These are phyloP conservation scores for Scenedesmus sp. DNA, from an alignment of 163 green algal species.

Conservation along the genomic window DNA sequence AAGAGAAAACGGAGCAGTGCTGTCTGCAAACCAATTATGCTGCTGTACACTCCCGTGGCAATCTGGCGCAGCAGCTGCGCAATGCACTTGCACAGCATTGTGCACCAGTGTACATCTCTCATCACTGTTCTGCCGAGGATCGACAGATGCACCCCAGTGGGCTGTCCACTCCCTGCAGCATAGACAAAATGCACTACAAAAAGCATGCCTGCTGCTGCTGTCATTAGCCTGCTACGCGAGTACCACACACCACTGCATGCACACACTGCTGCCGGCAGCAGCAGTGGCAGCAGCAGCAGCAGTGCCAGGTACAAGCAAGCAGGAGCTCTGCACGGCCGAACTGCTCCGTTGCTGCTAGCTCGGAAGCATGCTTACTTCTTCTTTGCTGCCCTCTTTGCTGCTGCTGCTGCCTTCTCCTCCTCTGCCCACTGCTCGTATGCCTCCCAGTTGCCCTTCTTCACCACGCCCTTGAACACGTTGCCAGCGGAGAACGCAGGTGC, in stretches of 20 bases:
- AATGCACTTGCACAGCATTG: not conserved
- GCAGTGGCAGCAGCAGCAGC: not conserved
- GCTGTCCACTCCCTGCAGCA: not conserved
- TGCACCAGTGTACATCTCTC: not conserved
- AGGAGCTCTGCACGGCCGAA: not conserved
- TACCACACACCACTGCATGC: not conserved
- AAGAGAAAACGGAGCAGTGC: not conserved
- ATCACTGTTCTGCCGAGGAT: not conserved
- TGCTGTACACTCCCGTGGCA: not conserved
- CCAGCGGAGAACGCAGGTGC: constrained; percentile 63
- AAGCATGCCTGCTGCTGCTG: not conserved
- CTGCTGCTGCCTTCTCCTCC: constrained; percentile 20
- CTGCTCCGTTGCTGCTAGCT: not conserved
- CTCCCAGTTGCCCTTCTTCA: constrained; percentile 49
- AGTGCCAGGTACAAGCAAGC: not conserved
- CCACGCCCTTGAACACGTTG: constrained; percentile 66
- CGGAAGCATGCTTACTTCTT: not conserved
- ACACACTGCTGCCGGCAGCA: not conserved
- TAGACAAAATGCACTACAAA: not conserved
- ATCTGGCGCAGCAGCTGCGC: not conserved
- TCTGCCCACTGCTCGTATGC: not conserved
- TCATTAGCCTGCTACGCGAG: not conserved
- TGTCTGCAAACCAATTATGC: not conserved
- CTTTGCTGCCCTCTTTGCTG: constrained; percentile 42
- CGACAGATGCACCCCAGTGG: not conserved